A percentile compares a stretch with the other conserved stretches of the same genome.
Evolutionary conservation across 768 basidiomycete species (phyloP).

Genomic region (Tephrocybe sp.): DNA sequence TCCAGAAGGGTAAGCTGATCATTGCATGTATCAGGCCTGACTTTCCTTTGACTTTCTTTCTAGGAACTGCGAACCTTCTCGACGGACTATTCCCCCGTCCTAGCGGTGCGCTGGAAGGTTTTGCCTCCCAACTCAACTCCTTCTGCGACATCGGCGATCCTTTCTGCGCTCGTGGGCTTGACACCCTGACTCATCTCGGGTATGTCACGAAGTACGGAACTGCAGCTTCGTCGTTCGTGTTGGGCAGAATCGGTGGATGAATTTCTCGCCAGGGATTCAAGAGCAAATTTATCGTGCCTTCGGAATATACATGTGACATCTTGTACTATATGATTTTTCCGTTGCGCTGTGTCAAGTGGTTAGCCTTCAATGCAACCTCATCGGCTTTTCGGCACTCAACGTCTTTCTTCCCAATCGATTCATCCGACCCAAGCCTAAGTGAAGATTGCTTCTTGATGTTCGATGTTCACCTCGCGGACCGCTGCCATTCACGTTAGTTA

Average conservation of each 20-base stretch:
- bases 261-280: background rate
- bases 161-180: constrained; percentile 8
- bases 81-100: constrained; percentile 9
- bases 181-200: constrained; percentile 3
- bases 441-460: too few relatives aligned
- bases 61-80: constrained; percentile 9
- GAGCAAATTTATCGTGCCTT: too few relatives aligned
- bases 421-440: too few relatives aligned
- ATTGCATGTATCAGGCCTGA: too few relatives aligned
- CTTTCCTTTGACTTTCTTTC: background rate
- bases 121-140: constrained; percentile 6
- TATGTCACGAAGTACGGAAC: constrained; percentile 9
- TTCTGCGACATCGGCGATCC: constrained; percentile 12
- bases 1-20: constrained; percentile 20
- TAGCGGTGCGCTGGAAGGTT: constrained; percentile 9
- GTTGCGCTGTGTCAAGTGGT: too few relatives aligned
- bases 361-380: too few relatives aligned
- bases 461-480: too few relatives aligned
- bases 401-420: too few relatives aligned
- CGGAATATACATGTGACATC: too few relatives aligned
- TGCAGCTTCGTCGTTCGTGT: constrained; percentile 1
- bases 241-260: constrained; percentile 10
- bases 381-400: too few relatives aligned
- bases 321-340: too few relatives aligned
- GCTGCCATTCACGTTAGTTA: too few relatives aligned